Percentiles rank a stretch among this genome's conserved stretches.
phyloP scores from a whole-genome alignment of 805 yeast genomes.

The Yarrowia sp. region DNA sequence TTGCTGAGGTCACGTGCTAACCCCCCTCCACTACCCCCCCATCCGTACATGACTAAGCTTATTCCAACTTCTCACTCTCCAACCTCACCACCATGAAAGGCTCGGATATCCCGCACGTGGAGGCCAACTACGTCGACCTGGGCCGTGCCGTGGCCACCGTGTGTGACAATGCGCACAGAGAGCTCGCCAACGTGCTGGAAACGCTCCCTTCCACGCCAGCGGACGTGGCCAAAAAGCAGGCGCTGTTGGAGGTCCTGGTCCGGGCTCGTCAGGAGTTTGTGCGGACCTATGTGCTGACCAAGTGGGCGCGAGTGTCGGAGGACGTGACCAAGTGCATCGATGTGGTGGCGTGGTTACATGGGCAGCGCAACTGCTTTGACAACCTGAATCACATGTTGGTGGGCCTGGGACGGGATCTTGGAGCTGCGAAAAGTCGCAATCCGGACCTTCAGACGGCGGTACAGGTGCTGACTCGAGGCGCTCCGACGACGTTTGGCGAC shows the following conservation, averaged over 20 bases:
- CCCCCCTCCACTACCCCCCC: neutral
- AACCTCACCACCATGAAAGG: conserved; percentile 24
- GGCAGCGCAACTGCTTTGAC: conserved; percentile 68
- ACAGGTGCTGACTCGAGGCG: conserved; percentile 75
- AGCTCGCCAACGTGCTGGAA: conserved; percentile 58
- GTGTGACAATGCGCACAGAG: conserved; percentile 61
- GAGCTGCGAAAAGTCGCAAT: conserved; percentile 88
- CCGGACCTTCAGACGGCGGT: conserved; percentile 86
- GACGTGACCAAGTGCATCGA: conserved; percentile 78
- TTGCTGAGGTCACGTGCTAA: no score
- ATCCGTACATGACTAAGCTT: conserved; percentile 7
- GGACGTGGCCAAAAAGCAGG: conserved; percentile 64
- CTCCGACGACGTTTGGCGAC: conserved; percentile 60
- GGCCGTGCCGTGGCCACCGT: conserved; percentile 57
- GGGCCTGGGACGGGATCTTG: conserved; percentile 63
- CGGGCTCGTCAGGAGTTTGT: conserved; percentile 77
- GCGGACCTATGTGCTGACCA: conserved; percentile 77
- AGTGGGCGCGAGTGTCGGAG: conserved; percentile 78
- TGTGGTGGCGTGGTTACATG: conserved; percentile 80
- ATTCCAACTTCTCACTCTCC: neutral
- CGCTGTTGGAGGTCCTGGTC: conserved; percentile 66
- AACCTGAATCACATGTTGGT: conserved; percentile 65
- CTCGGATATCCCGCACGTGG: conserved; percentile 60
- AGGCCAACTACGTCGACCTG: conserved; percentile 66
- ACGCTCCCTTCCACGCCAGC: conserved; percentile 55